phyloP scores from a whole-genome alignment of 768 basidiomycete species.

The Podaxis sp. region DNA sequence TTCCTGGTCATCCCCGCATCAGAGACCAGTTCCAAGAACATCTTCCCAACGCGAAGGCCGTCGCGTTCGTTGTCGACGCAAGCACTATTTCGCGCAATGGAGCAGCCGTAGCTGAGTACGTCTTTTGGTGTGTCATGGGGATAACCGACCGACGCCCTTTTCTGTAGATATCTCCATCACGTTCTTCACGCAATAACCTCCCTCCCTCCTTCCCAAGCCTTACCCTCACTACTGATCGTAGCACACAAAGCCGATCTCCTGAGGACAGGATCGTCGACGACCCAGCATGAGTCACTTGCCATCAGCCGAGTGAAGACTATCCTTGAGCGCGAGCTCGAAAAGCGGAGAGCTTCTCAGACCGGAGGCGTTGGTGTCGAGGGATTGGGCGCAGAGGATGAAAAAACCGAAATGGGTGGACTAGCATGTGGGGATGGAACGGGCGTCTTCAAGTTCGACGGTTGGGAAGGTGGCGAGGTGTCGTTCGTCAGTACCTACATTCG shows the following conservation, averaged over 20 bases:
- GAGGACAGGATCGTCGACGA: constrained; percentile 36
- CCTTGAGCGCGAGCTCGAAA: constrained; percentile 82
- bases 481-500: constrained; percentile 59
- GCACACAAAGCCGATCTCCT: constrained; percentile 78
- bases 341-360: constrained; percentile 58
- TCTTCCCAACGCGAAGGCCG: constrained; percentile 53
- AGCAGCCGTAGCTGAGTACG: constrained; percentile 74
- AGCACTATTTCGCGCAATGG: constrained; percentile 76
- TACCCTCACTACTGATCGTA: constrained; percentile 60
- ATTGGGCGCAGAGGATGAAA: constrained; percentile 64
- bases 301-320: constrained; percentile 69
- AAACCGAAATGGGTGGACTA: constrained; percentile 66
- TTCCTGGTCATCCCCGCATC: constrained; percentile 85
- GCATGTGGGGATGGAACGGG: constrained; percentile 56
- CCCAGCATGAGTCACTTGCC: constrained; percentile 35
- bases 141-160: not conserved
- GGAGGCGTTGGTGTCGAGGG: constrained; percentile 70
- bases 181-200: constrained; percentile 67
- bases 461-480: constrained; percentile 80
- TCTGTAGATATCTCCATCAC: constrained; percentile 63
- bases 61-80: constrained; percentile 79
- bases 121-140: constrained; percentile 13
- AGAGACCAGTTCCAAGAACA: constrained; percentile 69
- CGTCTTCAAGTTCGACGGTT: constrained; percentile 68
- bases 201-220: constrained; percentile 62